These are phyloP conservation scores for Aspergillus phoenicis DNA, from an alignment of 2,329 filamentous ascomycete species.

Conservation along the genomic window DNA sequence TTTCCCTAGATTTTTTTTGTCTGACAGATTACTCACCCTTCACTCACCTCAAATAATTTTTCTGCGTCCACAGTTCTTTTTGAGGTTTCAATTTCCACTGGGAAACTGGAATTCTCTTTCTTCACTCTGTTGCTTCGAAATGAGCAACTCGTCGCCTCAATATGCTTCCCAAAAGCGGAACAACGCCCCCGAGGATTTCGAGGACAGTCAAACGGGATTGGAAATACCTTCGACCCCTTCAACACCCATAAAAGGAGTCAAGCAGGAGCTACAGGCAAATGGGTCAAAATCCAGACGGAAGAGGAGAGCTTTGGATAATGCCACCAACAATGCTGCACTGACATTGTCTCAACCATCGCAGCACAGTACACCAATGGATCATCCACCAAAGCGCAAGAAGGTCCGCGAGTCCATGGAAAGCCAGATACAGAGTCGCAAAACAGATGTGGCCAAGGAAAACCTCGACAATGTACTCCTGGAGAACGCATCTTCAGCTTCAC, in stretches of 20 bases:
- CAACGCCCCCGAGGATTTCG: not conserved
- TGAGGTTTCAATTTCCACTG: not conserved
- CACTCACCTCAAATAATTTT: not conserved
- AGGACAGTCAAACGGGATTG: not conserved
- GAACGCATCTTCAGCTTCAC: not conserved
- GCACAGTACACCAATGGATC: constrained; percentile 15
- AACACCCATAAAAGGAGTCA: not conserved
- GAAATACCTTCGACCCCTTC: not conserved
- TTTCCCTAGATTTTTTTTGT: not conserved
- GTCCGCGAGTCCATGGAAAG: constrained; percentile 19
- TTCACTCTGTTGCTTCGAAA: constrained; percentile 2
- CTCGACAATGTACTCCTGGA: not conserved
- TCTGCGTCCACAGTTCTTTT: not conserved
- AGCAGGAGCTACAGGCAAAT: not conserved
- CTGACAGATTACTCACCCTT: not conserved
- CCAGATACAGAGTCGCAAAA: constrained; percentile 16
- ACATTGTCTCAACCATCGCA: not conserved
- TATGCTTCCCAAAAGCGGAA: constrained; percentile 6
- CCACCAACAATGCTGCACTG: not conserved
- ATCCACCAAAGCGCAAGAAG: constrained; percentile 33
- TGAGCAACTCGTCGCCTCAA: constrained; percentile 28
- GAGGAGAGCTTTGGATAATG: constrained; percentile 15
- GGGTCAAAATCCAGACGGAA: constrained; percentile 13
- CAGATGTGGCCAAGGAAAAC: constrained; percentile 7
- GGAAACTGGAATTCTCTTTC: not conserved